phyloP scores from a whole-genome alignment of 495 filamentous ascomycete genomes.

The Hypoxylon intermedium region DNA sequence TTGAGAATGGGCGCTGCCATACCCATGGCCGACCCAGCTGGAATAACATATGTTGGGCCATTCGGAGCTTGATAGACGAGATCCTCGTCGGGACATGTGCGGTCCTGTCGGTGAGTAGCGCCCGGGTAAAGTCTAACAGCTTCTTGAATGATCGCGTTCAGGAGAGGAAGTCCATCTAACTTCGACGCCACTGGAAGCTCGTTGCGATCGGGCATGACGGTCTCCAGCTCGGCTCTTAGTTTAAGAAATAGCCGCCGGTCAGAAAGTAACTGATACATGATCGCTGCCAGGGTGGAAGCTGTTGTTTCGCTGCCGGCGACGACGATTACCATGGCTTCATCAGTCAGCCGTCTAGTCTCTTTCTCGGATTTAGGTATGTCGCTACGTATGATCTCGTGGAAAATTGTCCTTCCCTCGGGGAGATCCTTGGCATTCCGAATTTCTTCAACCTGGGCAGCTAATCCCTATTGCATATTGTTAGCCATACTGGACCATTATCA shows the following conservation, averaged over 20 bases:
- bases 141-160: slow-evolving; percentile 55
- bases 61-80: slow-evolving; percentile 45
- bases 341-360: slow-evolving; percentile 35
- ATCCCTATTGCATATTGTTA: slow-evolving; percentile 5
- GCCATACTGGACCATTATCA: background rate
- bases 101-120: slow-evolving; percentile 50
- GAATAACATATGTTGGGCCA: slow-evolving; percentile 47
- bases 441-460: slow-evolving; percentile 12
- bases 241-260: slow-evolving; percentile 23
- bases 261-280: slow-evolving; percentile 41
- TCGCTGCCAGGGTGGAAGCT: slow-evolving; percentile 36
- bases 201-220: slow-evolving; percentile 36
- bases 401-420: slow-evolving; percentile 43
- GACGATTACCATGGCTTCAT: slow-evolving; percentile 43
- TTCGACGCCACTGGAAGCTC: slow-evolving; percentile 40
- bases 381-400: slow-evolving; percentile 41
- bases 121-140: slow-evolving; percentile 50
- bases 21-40: slow-evolving; percentile 47
- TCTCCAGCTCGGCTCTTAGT: slow-evolving; percentile 41
- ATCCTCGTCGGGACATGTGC: slow-evolving; percentile 51
- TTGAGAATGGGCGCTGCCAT: slow-evolving; percentile 46
- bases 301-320: slow-evolving; percentile 39
- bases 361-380: slow-evolving; percentile 40
- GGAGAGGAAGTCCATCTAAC: slow-evolving; percentile 58
- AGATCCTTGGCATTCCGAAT: slow-evolving; percentile 25